Percentiles rank a stretch among this genome's conserved stretches.
Conservation (phyloP, 148 eudicot species). For the Camellia japonica region DNA sequence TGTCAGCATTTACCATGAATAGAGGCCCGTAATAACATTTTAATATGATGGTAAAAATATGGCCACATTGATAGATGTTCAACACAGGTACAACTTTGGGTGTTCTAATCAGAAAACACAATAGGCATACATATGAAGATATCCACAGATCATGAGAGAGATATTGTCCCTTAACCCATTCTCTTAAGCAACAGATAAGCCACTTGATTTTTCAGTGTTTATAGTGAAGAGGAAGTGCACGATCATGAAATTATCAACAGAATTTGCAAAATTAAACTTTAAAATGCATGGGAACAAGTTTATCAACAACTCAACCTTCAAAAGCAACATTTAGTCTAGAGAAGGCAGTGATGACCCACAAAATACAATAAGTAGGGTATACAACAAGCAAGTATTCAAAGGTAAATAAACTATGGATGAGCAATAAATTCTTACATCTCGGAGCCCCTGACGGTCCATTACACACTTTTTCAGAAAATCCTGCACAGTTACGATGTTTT, state of each 20-base stretch:
- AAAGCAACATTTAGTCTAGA: too few relatives aligned
- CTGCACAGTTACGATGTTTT: slow-evolving; percentile 21
- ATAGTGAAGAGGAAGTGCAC: not conserved
- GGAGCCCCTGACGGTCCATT: slow-evolving; percentile 26
- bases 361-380: not conserved
- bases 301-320: too few relatives aligned
- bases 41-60: not conserved
- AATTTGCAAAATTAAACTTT: not conserved
- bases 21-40: not conserved
- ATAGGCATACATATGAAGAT: not conserved
- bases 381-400: not conserved
- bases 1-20: not conserved
- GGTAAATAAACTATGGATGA: not conserved
- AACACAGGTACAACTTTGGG: not conserved
- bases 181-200: not conserved
- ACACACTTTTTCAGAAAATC: slow-evolving; percentile 25
- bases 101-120: not conserved
- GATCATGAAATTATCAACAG: not conserved
- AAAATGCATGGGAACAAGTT: too few relatives aligned
- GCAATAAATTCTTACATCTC: slow-evolving; percentile 17
- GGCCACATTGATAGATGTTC: not conserved
- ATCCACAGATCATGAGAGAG: not conserved
- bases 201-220: not conserved
- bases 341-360: not conserved
- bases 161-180: not conserved